Evolutionary conservation across 139 green algal genomes (phyloP), one percentile per base, ranked within the genome.

Genomic region (Microglena sp.): DNA sequence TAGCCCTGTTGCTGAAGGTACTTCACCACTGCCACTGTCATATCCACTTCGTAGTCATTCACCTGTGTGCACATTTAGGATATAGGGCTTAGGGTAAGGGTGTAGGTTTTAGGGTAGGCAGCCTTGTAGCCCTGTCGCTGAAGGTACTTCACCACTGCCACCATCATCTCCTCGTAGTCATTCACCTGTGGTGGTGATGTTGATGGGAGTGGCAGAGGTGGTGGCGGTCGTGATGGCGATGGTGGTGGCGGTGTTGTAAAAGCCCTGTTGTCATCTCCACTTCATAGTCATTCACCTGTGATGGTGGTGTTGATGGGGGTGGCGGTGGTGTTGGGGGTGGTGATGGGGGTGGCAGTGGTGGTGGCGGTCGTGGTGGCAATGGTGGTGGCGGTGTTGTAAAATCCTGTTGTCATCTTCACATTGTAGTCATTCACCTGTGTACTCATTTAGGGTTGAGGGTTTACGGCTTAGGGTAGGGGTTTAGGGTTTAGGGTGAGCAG

Each of bases 1-100:
- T 87, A 88, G 28, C 78, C 78, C 69, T 87, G 82, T 63, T 80
- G 74, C 57, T 89, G 59, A 55, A 93, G 69, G 58, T 89, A 87
- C 21, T 55, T 68, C 5, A 82, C 76, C 26, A 82, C 40, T 0
- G 56, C 64, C 15, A 76, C 60, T 7, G 69, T 60, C 75, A 92
- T 80, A 0, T 40, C 58, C 46, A 82, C 81, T 70, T 92, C 70
- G 45, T 79, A 59, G 5, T 8, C 8, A 64, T 77, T 76, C 0
- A 62, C 69, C 70, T 86, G 69, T 3, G 53, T 67, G 11, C 15
- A 31, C 21, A 59, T 21, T 31, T 59, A 27, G 28, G 18, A 59
- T 21, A 11, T 21, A 26, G 18, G 50, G 15, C 40, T 18, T 18
- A 27, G 50, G 50, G 50, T 24, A 21, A n/a, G n/a, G n/a, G n/a